Base-by-base conservation (phyloP, 2,329 filamentous ascomycete genomes). In the Fusarium sulawesiense region DNA sequence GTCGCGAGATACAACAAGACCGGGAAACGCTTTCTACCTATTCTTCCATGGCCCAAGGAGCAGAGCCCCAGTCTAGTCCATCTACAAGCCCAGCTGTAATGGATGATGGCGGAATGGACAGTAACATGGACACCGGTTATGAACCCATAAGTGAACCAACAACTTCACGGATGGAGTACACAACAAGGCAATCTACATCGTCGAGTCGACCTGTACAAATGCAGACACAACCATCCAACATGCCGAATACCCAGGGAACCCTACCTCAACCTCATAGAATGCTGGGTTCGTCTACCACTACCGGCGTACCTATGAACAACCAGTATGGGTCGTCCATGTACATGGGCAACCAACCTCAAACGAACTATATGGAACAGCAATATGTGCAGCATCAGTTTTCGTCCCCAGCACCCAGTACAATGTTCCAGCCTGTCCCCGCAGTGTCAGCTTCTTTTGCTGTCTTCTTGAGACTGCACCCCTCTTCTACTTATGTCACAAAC, bases 381-480 rank as follows among this genome's bases (percentile, higher is more conserved):
- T 80, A 77, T 32, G 73, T 76, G 11, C 71, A 76, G 13, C 77
- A 77, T 18, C 78, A 76, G 20, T 75, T 75, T 44, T 50, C 77
- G 13, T 56, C 75, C 30, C 46, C 76, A 1, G 44, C 76, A 6
- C 49, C 73, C 18, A 66, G 66, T 41, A 55, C 75, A 18, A 72
- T 74, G 21, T 78, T 73, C 59, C 75, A 73, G 40, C 65, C 68
- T 46, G 61, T 71, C 10, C 60, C 64, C 10, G 57, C 76, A 3
- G 47, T 74, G 14, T 56, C 75, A 13, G 54, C 73, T 13, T 70
- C 75, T 1, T 85, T 89, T 44, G 85, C 89, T 4, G 85, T 92
- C 14, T 93, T 89, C 79, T 86, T 94, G 70, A 88, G 90, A n/a
- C 83, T 93, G 7, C 87, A 92, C 70, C 86, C 88, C 1, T 83